Evolutionary conservation across 805 yeast species (phyloP).

Genomic region (Wickerhamiella shivajii): DNA sequence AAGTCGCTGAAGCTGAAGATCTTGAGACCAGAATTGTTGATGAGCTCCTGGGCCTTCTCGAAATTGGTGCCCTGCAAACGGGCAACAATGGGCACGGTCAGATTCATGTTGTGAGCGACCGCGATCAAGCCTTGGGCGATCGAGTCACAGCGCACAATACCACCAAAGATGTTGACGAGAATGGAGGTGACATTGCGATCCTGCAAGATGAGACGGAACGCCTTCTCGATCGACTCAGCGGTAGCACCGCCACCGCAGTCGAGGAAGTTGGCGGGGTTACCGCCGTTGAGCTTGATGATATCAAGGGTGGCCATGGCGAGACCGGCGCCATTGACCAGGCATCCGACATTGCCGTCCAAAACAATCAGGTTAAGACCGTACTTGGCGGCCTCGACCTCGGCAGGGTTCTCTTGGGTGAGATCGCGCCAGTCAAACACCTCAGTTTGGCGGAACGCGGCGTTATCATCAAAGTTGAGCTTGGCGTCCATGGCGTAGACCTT

Average conservation of each 20-base stretch:
- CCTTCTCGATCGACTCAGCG: conserved; percentile 93
- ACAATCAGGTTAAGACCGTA: conserved; percentile 91
- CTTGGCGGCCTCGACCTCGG: conserved; percentile 84
- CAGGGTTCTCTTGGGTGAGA: conserved; percentile 92
- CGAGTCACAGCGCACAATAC: conserved; percentile 98
- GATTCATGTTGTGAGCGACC: conserved; percentile 81
- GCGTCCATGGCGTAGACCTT: conserved; percentile 97
- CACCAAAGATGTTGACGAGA: conserved; percentile 97
- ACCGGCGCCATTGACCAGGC: conserved; percentile 99
- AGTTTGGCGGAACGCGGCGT: conserved; percentile 86
- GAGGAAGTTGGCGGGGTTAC: conserved; percentile 96
- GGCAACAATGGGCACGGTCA: conserved; percentile 88
- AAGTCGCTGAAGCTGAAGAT: conserved; percentile 82
- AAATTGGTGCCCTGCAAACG: conserved; percentile 98
- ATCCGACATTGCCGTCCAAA: conserved; percentile 96
- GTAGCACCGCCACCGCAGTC: conserved; percentile 99
- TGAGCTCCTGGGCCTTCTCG: conserved; percentile 75
- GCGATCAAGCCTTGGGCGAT: conserved; percentile 96
- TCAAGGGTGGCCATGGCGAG: conserved; percentile 99
- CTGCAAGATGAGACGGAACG: conserved; percentile 81
- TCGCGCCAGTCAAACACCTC: conserved; percentile 97
- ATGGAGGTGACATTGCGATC: conserved; percentile 86
- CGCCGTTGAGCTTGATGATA: conserved; percentile 94
- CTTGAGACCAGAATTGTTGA: conserved; percentile 78
- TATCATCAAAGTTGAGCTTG: conserved; percentile 94